Base-by-base conservation (phyloP, 2,329 filamentous ascomycete genomes). In the Fusarium sp. region DNA sequence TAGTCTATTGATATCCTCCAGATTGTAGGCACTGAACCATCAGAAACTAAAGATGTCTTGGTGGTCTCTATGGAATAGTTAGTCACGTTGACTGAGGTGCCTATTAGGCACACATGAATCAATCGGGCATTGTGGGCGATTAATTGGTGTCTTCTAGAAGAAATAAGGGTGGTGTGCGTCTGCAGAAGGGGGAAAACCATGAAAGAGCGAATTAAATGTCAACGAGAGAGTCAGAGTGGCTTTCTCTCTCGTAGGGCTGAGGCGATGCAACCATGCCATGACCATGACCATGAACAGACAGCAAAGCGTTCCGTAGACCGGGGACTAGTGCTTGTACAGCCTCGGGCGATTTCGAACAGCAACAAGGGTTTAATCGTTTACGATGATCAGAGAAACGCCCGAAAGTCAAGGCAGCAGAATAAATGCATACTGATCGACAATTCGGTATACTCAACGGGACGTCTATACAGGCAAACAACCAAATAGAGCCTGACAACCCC, bases 101-200 rank as follows among this genome's bases (percentile, higher is more conserved):
- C 45, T 38, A 54, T 55, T 62, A 58, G 56, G 67, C 53, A 70
- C 57, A 53, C 31, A 49, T 36, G 7, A 26, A 26, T 26, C 8
- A 30, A 55, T 36, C 31, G 37, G 50, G 36, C 41, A 54, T 33
- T 51, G n/a, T 45, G 50, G 26, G 41, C 41, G 42, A 46, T 16
- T 30, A 38, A 53, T 62, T 55, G 40, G 57, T 34, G 30, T 56
- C 16, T 70, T 68, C 65, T 53, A 60, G 66, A 68, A 69, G 49
- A 50, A 57, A 51, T 34, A 47, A 51, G 30, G 31, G 23, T 65
- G 61, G 62, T 44, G 54, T 65, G 42, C 47, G 42, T 33, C 23
- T 56, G 18, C 23, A 37, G 47, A 65, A 41, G 46, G 60, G 51
- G 45, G 46, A 49, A 49, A 40, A 15, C 4, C 16, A 41, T 8